Conservation (phyloP, 164 flowering plant species). For the Protea cynaroides region DNA sequence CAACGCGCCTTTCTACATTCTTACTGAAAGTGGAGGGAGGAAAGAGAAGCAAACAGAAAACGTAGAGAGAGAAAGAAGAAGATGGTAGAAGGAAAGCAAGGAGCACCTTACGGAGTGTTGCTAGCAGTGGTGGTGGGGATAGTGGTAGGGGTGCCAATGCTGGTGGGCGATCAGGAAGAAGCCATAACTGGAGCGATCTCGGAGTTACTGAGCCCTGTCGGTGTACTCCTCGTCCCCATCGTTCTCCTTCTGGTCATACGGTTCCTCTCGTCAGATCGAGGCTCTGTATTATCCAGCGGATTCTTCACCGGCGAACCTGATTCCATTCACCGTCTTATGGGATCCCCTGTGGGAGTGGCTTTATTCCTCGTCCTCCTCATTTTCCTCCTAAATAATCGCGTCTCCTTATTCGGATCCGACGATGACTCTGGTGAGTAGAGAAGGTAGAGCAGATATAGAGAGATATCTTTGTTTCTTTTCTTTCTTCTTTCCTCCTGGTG, state of each 20-base stretch:
- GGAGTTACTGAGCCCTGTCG: conserved; percentile 56
- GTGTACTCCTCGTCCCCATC: conserved; percentile 69
- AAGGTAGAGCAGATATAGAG: too few species aligned
- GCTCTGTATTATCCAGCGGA: conserved; percentile 38
- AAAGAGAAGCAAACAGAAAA: background rate
- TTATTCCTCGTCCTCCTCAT: conserved; percentile 57
- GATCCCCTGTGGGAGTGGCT: conserved; percentile 88
- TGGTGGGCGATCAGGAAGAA: conserved; percentile 60
- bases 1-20: too few species aligned
- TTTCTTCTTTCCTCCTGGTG: too few species aligned
- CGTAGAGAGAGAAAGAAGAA: background rate
- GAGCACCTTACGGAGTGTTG: conserved; percentile 53
- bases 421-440: conserved; percentile 34
- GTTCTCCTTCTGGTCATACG: conserved; percentile 68
- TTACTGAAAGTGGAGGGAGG: too few species aligned
- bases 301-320: conserved; percentile 76
- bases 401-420: conserved; percentile 60
- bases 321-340: conserved; percentile 76
- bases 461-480: too few species aligned
- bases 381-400: conserved; percentile 56
- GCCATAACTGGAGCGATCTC: conserved; percentile 55
- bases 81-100: conserved; percentile 31
- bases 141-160: conserved; percentile 36
- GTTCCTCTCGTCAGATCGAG: conserved; percentile 76
- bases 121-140: conserved; percentile 52